phyloP scores from a whole-genome alignment of 2,329 filamentous ascomycete genomes.

The Cladosporium cucumerinum region DNA sequence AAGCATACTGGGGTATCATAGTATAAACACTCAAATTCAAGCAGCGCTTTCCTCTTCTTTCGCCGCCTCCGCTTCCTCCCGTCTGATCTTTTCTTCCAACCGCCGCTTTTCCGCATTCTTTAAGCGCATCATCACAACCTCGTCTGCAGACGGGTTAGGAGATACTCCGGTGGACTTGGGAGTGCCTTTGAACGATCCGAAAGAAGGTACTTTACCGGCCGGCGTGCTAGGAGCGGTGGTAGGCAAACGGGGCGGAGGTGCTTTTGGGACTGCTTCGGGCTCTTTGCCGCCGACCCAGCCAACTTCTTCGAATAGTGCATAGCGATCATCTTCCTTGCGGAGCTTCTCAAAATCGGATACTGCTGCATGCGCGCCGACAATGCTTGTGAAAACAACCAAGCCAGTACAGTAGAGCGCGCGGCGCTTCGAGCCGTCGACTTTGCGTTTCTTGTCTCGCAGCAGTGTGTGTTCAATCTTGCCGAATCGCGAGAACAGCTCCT shows the following conservation, averaged over 20 bases:
- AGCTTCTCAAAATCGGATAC: constrained; percentile 45
- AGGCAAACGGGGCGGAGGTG: constrained; percentile 30
- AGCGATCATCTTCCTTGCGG: constrained; percentile 38
- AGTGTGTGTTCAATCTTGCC: constrained; percentile 56
- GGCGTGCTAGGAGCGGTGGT: constrained; percentile 36
- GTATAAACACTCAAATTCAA: neutral
- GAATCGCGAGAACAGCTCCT: constrained; percentile 50
- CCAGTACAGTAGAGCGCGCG: constrained; percentile 42
- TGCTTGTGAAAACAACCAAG: constrained; percentile 55
- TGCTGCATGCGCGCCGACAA: constrained; percentile 57
- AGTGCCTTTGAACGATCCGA: constrained; percentile 39
- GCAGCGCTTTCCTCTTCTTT: neutral
- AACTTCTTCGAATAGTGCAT: constrained; percentile 51
- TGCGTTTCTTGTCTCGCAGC: constrained; percentile 54
- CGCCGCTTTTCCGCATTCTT: constrained; percentile 45
- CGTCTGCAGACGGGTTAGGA: constrained; percentile 36
- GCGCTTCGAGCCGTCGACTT: constrained; percentile 31
- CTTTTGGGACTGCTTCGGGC: constrained; percentile 43
- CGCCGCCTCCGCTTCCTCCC: constrained; percentile 31
- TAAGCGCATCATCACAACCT: constrained; percentile 44
- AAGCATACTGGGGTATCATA: constrained; percentile 7
- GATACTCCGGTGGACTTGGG: constrained; percentile 28
- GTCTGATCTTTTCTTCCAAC: constrained; percentile 44
- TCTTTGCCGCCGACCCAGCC: constrained; percentile 54
- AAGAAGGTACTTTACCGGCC: constrained; percentile 39